Evolutionary conservation across 805 yeast species (phyloP), one percentile per base, ranked within the genome.

Genomic region (Candida saitoana): DNA sequence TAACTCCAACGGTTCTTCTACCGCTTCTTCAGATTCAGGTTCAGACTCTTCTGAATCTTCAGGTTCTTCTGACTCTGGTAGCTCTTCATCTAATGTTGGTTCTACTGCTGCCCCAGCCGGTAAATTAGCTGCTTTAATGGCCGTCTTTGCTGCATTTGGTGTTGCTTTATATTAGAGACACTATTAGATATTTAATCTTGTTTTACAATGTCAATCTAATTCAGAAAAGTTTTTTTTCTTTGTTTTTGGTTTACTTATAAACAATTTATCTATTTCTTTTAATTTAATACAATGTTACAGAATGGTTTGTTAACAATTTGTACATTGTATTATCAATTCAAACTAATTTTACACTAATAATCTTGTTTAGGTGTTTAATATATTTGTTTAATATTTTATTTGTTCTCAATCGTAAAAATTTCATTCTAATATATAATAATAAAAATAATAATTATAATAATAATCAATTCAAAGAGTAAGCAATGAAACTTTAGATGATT

Each of bases 271-370:
- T 14, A 19, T 19, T 35, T 35, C 24, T 35, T 22, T 35, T 22
- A 17, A 36, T 22, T 27, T 36, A 22, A 19, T 22, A 9, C n/a
- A 5, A n/a, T 20, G n/a, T 20, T 20, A n/a, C 20, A 35, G 38
- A 35, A 9, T n/a, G 98, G 98, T 48, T 86, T 77, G 57, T 89
- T 96, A 2, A 93, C 96, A 38, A 87, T 72, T 30, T 30, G 5
- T 5, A 30, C 11, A 30, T 14, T 12, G 11, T 14, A 30, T 30
- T 30, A 30, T 30, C 16, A 30, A 6, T 30, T n/a, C 33, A 30
- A 30, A 30, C 33, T 14, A 6, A 30, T n/a, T 15, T 6, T 12
- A 15, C 19, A 12, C 38, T 35, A 22, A 14, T 20, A 12, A 24
- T 35, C 40, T 9, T 36, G 22, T 33, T 18, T 16, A 33, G 18